Conservation (phyloP, 1,284 basidiomycete genomes). For the Cutaneotrichosporon sp. region DNA sequence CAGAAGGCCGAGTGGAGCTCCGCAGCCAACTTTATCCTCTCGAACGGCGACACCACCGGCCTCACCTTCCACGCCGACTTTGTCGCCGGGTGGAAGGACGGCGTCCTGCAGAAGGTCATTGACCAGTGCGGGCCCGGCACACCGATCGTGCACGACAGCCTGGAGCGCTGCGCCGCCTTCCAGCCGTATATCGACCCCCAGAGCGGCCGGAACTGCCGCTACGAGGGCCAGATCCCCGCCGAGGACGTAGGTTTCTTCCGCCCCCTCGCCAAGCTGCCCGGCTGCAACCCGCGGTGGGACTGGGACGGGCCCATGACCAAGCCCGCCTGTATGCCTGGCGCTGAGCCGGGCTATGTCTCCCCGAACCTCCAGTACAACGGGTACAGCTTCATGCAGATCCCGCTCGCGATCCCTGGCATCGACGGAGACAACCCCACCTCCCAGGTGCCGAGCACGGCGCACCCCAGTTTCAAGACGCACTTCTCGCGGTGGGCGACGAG, state of each 20-base stretch:
- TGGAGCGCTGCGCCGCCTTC: too few species aligned
- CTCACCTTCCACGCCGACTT: conserved; percentile 46
- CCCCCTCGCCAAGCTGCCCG: conserved; percentile 4
- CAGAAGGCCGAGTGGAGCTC: conserved; percentile 9
- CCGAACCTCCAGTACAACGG: conserved; percentile 6
- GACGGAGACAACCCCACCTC: not conserved
- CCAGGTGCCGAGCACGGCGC: too few species aligned
- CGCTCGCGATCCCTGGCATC: not conserved
- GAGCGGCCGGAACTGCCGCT: not conserved
- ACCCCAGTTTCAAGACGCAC: too few species aligned
- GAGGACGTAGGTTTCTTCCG: too few species aligned
- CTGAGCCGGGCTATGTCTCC: not conserved
- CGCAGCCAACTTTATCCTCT: conserved; percentile 34
- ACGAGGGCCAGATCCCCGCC: conserved; percentile 1
- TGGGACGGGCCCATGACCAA: not conserved
- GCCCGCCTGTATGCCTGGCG: not conserved
- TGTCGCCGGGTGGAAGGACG: conserved; percentile 31
- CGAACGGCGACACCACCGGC: conserved; percentile 45
- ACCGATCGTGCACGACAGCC: too few species aligned
- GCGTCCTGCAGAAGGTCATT: conserved; percentile 36
- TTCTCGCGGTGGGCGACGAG: too few species aligned
- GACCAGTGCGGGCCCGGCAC: conserved; percentile 32
- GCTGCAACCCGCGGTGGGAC: conserved; percentile 19
- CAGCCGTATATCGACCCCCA: too few species aligned
- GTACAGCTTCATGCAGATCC: not conserved